phyloP scores from a whole-genome alignment of 768 basidiomycete species.

The Boletus rubescentipes region DNA sequence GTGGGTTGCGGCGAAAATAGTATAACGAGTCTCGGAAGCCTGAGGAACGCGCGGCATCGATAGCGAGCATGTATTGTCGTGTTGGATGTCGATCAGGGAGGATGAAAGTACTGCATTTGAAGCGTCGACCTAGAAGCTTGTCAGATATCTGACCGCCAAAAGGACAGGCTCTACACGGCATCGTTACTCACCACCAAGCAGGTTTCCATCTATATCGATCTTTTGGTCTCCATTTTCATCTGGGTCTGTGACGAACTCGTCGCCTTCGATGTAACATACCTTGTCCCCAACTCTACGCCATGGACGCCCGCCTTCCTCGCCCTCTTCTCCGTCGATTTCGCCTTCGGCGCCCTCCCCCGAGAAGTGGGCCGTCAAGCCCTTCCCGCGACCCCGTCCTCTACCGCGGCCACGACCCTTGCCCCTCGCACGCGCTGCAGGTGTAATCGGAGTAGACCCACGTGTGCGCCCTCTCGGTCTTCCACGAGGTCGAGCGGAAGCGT shows the following conservation, averaged over 20 bases:
- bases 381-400: conserved; percentile 40
- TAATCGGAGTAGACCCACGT: conserved; percentile 30
- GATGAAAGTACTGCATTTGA: conserved; percentile 88
- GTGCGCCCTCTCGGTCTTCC: conserved; percentile 40
- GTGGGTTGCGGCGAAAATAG: conserved; percentile 90
- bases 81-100: conserved; percentile 83
- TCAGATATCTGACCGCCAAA: not conserved
- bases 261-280: conserved; percentile 78
- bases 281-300: conserved; percentile 74
- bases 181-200: conserved; percentile 71
- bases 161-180: not conserved
- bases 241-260: conserved; percentile 83
- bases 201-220: conserved; percentile 79
- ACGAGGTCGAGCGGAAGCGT: conserved; percentile 34
- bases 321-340: conserved; percentile 40
- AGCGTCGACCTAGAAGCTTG: conserved; percentile 63
- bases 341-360: conserved; percentile 37
- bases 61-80: conserved; percentile 90
- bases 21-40: conserved; percentile 98
- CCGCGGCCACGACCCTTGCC: conserved; percentile 41
- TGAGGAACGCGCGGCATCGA: conserved; percentile 94
- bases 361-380: conserved; percentile 27
- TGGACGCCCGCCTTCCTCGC: conserved; percentile 53
- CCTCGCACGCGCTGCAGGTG: conserved; percentile 33
- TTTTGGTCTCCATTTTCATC: conserved; percentile 90